A percentile compares a stretch with the other conserved stretches of the same genome.
Conservation (phyloP, 2,329 filamentous ascomycete genomes). For the Apiospora malaysiana region DNA sequence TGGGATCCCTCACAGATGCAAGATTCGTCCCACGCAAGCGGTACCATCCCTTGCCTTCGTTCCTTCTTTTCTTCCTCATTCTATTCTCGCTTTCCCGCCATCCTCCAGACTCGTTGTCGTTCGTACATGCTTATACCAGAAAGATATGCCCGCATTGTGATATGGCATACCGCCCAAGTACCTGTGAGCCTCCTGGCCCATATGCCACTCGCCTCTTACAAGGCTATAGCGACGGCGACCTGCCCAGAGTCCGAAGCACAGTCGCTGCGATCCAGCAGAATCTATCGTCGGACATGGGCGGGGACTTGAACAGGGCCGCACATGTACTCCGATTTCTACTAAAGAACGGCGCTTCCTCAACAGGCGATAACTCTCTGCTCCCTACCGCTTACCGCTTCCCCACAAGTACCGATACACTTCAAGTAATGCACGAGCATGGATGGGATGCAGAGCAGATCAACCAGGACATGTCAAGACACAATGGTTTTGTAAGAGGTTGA, state of each 20-base stretch:
- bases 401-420: neutral
- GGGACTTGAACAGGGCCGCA: neutral
- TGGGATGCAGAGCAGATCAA: neutral
- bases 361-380: neutral
- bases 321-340: neutral
- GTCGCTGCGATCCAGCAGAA: neutral
- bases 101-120: too few relatives aligned
- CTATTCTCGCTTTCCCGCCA: too few relatives aligned
- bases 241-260: neutral
- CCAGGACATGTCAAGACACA: neutral
- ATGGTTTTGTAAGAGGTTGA: neutral
- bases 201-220: neutral
- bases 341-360: neutral
- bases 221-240: neutral
- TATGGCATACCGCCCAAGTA: neutral
- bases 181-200: too few relatives aligned
- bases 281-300: neutral
- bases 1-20: too few relatives aligned
- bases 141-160: neutral
- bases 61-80: too few relatives aligned
- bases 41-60: too few relatives aligned
- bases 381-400: neutral
- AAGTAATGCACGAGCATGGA: slow-evolving; percentile 2
- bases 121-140: too few relatives aligned
- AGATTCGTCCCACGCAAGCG: too few relatives aligned